These are phyloP conservation scores for Seiridium cupressi DNA, from an alignment of 2,329 filamentous ascomycete species.

Conservation along the genomic window DNA sequence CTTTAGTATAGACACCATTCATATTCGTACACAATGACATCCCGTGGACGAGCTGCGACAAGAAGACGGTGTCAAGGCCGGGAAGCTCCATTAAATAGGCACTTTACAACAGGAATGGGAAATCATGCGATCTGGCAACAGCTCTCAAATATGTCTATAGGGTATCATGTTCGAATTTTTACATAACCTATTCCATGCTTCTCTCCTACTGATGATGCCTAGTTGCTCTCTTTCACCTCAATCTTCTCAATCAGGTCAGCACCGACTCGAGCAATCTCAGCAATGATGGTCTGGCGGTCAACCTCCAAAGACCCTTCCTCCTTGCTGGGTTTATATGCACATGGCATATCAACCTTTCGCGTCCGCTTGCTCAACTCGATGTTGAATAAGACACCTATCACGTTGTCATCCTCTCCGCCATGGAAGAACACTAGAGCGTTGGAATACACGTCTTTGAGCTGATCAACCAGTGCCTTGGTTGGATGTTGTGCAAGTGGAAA, in stretches of 20 bases:
- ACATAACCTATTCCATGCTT: neutral
- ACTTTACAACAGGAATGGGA: too few species aligned
- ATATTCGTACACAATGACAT: too few species aligned
- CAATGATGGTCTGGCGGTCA: constrained; percentile 65
- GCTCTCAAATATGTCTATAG: neutral
- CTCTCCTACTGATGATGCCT: neutral
- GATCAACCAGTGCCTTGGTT: constrained; percentile 60
- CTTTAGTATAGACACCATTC: too few species aligned
- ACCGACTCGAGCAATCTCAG: constrained; percentile 70
- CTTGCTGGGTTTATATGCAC: constrained; percentile 58
- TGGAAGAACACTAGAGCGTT: constrained; percentile 78
- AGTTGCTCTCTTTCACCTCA: constrained; percentile 30
- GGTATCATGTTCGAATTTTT: neutral
- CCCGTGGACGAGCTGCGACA: too few species aligned
- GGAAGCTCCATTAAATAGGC: too few species aligned
- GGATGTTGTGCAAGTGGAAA: constrained; percentile 59
- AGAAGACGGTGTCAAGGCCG: too few species aligned
- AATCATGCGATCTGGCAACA: neutral
- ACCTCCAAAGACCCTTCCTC: constrained; percentile 53
- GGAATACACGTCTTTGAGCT: constrained; percentile 66
- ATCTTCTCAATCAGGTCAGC: constrained; percentile 62
- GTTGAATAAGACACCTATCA: constrained; percentile 60
- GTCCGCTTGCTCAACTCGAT: constrained; percentile 51
- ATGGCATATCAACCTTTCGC: constrained; percentile 71
- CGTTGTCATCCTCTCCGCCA: constrained; percentile 54